Evolutionary conservation across 768 basidiomycete species (phyloP).

Genomic region (Kwoniella heveanensis): DNA sequence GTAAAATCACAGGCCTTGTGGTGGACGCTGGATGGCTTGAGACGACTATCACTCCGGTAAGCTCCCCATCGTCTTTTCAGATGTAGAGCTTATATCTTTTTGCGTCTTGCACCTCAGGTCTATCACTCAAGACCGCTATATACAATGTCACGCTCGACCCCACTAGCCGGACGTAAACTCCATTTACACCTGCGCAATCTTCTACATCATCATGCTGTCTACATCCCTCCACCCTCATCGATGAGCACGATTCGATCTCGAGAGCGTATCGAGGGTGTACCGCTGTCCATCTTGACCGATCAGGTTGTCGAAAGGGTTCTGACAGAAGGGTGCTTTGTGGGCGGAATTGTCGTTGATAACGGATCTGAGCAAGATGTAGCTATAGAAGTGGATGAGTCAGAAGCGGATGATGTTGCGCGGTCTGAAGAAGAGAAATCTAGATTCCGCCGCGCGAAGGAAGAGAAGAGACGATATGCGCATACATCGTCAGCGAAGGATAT

Average conservation of each 20-base stretch:
- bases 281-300: constrained; percentile 77
- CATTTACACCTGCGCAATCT: constrained; percentile 78
- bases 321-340: constrained; percentile 85
- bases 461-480: constrained; percentile 20
- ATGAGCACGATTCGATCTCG: constrained; percentile 65
- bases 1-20: constrained; percentile 89
- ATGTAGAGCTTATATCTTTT: no score
- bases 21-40: constrained; percentile 91
- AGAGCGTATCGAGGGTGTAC: constrained; percentile 66
- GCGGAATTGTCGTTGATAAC: constrained; percentile 45
- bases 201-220: constrained; percentile 78
- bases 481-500: constrained; percentile 26
- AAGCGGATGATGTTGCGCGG: not conserved
- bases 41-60: constrained; percentile 80
- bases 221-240: constrained; percentile 76
- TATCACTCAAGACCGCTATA: constrained; percentile 85
- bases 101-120: no score
- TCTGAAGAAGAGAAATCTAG: constrained; percentile 9
- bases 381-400: constrained; percentile 7
- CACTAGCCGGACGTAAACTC: constrained; percentile 80
- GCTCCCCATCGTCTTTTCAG: constrained; percentile 44
- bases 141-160: constrained; percentile 78
- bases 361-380: constrained; percentile 9
- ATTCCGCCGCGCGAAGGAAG: constrained; percentile 4
- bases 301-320: constrained; percentile 85